phyloP scores from a whole-genome alignment of 805 yeast species.

The Starmerella sp. region DNA sequence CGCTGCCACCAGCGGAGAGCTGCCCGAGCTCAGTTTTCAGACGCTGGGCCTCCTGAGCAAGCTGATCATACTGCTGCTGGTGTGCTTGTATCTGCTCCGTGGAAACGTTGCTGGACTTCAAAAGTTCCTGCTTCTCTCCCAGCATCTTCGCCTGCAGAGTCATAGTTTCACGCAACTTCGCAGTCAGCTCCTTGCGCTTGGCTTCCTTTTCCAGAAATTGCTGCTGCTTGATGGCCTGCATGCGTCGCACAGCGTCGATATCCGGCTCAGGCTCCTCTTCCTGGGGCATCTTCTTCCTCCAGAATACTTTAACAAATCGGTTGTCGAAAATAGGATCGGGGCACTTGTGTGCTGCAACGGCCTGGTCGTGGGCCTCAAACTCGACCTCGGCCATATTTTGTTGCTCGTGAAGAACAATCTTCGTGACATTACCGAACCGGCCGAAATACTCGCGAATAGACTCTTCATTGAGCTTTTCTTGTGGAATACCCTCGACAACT shows the following conservation, averaged over 20 bases:
- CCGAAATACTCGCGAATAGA: conserved; percentile 31
- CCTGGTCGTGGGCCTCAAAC: conserved; percentile 31
- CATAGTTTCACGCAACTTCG: conserved; percentile 28
- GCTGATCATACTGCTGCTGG: conserved; percentile 23
- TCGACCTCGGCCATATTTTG: conserved; percentile 33
- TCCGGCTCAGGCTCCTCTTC: conserved; percentile 27
- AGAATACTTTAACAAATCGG: conserved; percentile 40
- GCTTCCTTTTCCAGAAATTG: conserved; percentile 33
- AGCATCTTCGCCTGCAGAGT: conserved; percentile 31
- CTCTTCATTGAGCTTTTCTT: conserved; percentile 32
- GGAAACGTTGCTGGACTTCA: conserved; percentile 25
- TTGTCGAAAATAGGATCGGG: conserved; percentile 39
- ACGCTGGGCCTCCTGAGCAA: conserved; percentile 27
- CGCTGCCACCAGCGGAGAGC: conserved; percentile 5
- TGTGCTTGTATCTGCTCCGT: conserved; percentile 18
- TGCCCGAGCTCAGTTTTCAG: conserved; percentile 30
- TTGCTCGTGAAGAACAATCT: conserved; percentile 26
- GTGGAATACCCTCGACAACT: conserved; percentile 37
- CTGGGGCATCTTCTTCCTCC: conserved; percentile 26
- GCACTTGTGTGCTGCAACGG: conserved; percentile 35
- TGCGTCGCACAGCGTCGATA: conserved; percentile 31
- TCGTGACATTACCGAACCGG: conserved; percentile 33
- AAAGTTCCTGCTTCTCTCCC: conserved; percentile 30
- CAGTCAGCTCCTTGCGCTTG: conserved; percentile 29
- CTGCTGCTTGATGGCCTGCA: conserved; percentile 34